phyloP scores from a whole-genome alignment of 495 filamentous ascomycete species.

The Hypoxylon cercidicola region DNA sequence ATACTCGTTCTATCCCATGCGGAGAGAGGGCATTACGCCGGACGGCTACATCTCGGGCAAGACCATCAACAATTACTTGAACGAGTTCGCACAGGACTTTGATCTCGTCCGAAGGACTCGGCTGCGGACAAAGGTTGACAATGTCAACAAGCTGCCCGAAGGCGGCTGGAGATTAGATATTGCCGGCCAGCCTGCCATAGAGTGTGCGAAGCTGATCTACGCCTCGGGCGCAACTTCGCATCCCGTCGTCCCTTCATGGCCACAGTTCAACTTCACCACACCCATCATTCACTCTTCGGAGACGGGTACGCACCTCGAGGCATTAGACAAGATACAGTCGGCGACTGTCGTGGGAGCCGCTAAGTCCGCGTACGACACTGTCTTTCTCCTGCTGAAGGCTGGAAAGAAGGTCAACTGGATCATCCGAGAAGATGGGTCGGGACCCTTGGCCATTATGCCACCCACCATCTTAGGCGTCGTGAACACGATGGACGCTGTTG shows the following conservation, averaged over 20 bases:
- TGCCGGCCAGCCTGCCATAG: constrained; percentile 29
- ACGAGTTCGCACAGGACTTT: constrained; percentile 45
- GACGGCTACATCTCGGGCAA: constrained; percentile 45
- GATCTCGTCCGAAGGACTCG: constrained; percentile 46
- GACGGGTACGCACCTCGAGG: constrained; percentile 41
- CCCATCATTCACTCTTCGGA: constrained; percentile 53
- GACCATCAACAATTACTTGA: constrained; percentile 45
- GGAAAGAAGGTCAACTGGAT: constrained; percentile 61
- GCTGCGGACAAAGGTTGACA: constrained; percentile 42
- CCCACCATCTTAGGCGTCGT: constrained; percentile 45
- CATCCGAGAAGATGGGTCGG: constrained; percentile 52
- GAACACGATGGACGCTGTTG: constrained; percentile 40
- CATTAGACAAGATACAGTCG: constrained; percentile 33
- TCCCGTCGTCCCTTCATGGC: constrained; percentile 52
- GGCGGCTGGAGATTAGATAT: constrained; percentile 45
- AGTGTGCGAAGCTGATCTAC: constrained; percentile 54
- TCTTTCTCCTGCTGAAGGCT: constrained; percentile 50
- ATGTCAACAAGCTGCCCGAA: constrained; percentile 35
- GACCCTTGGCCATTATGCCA: constrained; percentile 49
- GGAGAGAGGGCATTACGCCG: constrained; percentile 38
- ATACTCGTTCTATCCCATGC: constrained; percentile 50
- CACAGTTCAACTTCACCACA: constrained; percentile 37
- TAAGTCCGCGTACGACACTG: constrained; percentile 60
- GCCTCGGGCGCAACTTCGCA: constrained; percentile 57
- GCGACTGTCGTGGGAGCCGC: constrained; percentile 57